phyloP scores from a whole-genome alignment of 345 rosid genomes.

The Dovyalis caffra region DNA sequence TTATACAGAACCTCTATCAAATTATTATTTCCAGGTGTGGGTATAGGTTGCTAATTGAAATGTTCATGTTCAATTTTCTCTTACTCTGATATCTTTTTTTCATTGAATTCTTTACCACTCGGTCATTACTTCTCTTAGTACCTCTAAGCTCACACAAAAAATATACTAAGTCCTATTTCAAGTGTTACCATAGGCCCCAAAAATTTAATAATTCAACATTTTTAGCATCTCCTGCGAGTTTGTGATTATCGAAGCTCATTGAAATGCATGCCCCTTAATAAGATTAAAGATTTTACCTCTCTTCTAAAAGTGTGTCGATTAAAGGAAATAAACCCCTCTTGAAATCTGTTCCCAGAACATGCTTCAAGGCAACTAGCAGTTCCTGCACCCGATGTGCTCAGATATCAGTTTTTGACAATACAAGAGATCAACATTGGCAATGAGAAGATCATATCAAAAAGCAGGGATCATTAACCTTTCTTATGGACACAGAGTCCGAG shows the following conservation, averaged over 20 bases:
- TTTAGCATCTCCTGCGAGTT: constrained; percentile 7
- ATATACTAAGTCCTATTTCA: background rate
- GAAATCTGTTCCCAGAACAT: constrained; percentile 97
- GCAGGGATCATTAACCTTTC: constrained; percentile 57
- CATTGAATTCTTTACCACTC: background rate
- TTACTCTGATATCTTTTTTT: background rate
- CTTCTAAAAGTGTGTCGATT: constrained; percentile 91
- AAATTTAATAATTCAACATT: background rate
- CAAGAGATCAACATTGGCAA: background rate
- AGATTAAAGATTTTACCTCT: constrained; percentile 51
- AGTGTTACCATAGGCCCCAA: background rate
- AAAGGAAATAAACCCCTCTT: constrained; percentile 97
- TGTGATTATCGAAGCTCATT: background rate
- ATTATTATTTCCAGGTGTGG: background rate
- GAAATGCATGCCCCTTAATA: background rate
- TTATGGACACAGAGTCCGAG: constrained; percentile 91
- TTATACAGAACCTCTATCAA: background rate
- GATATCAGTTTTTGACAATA: constrained; percentile 12
- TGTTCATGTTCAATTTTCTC: background rate
- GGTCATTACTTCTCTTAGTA: background rate
- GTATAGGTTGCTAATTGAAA: background rate
- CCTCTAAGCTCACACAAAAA: background rate
- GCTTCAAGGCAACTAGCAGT: constrained; percentile 90
- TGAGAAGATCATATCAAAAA: constrained; percentile 5
- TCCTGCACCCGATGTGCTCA: constrained; percentile 59